Conservation (phyloP, 2,329 filamentous ascomycete species). For the Bipolaris oryzae region DNA sequence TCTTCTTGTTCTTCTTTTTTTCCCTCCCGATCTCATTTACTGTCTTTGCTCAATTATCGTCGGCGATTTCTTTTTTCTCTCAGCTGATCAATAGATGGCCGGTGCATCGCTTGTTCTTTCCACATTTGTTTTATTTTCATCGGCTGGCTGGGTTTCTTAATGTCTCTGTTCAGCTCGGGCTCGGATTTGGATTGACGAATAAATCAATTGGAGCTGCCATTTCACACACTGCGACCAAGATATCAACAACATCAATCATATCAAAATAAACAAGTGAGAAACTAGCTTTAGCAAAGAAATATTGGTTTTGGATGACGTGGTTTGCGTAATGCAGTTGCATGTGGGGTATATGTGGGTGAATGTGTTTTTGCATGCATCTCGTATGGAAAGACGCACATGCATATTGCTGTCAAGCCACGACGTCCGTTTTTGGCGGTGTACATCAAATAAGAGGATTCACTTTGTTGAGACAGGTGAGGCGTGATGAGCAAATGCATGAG, state of each 20-base stretch:
- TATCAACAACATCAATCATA: background rate
- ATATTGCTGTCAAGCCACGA: slow-evolving; percentile 2
- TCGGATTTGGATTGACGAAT: background rate
- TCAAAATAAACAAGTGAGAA: background rate
- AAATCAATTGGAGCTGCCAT: background rate
- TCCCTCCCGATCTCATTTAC: background rate
- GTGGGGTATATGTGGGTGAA: background rate
- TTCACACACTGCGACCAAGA: background rate
- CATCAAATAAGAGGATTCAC: background rate
- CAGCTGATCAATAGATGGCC: too few relatives aligned
- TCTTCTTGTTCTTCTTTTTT: background rate
- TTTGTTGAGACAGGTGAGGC: background rate
- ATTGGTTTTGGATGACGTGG: slow-evolving; percentile 4
- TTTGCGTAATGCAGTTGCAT: background rate
- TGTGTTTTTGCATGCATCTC: slow-evolving; percentile 1
- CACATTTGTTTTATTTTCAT: background rate
- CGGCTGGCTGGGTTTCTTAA: background rate
- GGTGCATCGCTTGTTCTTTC: background rate
- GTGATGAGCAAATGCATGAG: background rate
- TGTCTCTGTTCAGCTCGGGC: too few relatives aligned
- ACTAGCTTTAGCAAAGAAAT: background rate
- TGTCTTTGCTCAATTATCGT: background rate
- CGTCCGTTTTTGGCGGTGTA: background rate
- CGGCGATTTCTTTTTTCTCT: background rate
- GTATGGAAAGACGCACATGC: background rate